Conservation (phyloP, 805 yeast species). For the Sporopachydermia lactativora region DNA sequence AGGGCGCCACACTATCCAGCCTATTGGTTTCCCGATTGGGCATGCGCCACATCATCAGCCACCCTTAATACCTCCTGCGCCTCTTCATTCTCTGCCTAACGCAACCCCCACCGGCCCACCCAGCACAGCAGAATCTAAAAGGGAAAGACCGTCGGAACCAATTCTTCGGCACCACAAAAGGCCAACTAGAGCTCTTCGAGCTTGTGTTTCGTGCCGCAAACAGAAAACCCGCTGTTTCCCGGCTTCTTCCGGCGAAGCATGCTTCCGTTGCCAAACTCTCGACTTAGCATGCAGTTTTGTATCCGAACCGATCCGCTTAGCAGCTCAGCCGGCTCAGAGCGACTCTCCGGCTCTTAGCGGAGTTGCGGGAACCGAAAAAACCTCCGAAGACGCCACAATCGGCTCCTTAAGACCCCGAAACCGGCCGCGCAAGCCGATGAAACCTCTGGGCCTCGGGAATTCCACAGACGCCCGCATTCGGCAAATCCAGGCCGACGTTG, state of each 20-base stretch:
- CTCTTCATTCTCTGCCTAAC: no score
- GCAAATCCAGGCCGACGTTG: neutral
- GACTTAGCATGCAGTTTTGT: slow-evolving; percentile 38
- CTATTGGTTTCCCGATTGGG: no score
- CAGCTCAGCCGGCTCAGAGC: slow-evolving; percentile 7
- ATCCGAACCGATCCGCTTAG: slow-evolving; percentile 3
- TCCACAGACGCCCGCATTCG: neutral
- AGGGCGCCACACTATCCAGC: no score
- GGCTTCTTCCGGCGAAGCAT: slow-evolving; percentile 28
- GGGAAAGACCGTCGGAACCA: no score
- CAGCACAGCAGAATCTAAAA: no score
- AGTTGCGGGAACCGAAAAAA: slow-evolving; percentile 4
- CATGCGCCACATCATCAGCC: no score
- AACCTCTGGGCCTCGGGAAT: neutral
- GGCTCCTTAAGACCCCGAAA: slow-evolving; percentile 5
- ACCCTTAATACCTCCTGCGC: no score
- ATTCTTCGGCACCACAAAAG: slow-evolving; percentile 7
- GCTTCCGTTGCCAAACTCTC: slow-evolving; percentile 45
- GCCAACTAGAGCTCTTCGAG: slow-evolving; percentile 29
- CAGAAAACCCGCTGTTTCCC: slow-evolving; percentile 53
- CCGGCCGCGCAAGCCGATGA: slow-evolving; percentile 2
- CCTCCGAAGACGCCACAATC: slow-evolving; percentile 9
- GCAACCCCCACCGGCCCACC: no score
- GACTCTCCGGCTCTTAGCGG: slow-evolving; percentile 3
- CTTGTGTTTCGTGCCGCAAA: slow-evolving; percentile 40